Evolutionary conservation across 139 green algal genomes (phyloP), one percentile per base, ranked within the genome.

Genomic region (Asterochloris sp.): DNA sequence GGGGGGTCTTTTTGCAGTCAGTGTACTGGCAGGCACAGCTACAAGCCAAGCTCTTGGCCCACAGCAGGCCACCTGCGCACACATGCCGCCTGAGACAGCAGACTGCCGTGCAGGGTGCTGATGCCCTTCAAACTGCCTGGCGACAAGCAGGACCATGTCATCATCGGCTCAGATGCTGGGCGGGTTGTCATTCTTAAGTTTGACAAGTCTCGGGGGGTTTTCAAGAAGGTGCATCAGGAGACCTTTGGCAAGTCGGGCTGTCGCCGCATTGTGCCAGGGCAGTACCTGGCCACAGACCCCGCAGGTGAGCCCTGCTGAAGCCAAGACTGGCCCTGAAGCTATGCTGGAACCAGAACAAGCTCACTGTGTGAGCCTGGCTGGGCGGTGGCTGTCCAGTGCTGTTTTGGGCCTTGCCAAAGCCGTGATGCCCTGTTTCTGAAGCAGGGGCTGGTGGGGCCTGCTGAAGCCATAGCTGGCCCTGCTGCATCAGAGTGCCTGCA

Each of bases 141-240:
- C n/a, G 88, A 86, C 27, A 80, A 89, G 63, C 89, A 90, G 66
- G 97, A 99, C 81, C 95, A 98, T 82, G 77, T 99, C 27, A 87
- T 98, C 13, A 79, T 97, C 14, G 97, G 96, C 24, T 97, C 93
- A 16, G 97, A 99, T 84, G 95, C 90, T 0, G 97, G 97, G 0
- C 89, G 97, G 61, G 94, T 99, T 74, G 95, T 99, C 24, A 96
- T 99, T 29, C 87, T 99, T 17, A 90, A 98, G 84, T 99, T 93
- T 79, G 91, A 93, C 82, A 93, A 94, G 82, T 92, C 96, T 8
- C 96, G 93, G 78, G 95, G 93, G 78, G 26, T 66, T 14, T 99
- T 98, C 82, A 87, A 94, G 19, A 98, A 98, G 87, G 86, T 95
- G 28, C 83, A 86, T 63, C 77, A 81, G 87, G 97, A 99, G 89